These are phyloP conservation scores for Stipa capillata DNA, from an alignment of 176 grass and related monocot genomes.

Conservation along the genomic window DNA sequence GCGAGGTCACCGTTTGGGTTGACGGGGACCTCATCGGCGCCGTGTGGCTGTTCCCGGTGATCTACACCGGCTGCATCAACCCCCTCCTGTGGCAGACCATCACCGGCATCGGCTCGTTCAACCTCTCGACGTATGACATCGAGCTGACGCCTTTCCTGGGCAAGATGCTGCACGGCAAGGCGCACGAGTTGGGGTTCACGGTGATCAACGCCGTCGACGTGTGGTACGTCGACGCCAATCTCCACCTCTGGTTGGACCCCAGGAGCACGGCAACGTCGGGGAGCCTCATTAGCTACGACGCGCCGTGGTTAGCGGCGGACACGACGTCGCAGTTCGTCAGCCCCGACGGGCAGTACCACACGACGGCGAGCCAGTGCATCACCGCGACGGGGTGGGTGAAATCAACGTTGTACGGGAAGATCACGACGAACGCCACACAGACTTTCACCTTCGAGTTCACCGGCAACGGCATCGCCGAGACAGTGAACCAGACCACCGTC, in stretches of 20 bases:
- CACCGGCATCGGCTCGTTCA: background rate
- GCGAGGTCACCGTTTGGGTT: slow-evolving; percentile 41
- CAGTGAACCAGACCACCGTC: background rate
- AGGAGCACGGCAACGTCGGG: background rate
- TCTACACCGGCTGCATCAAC: background rate
- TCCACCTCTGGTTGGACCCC: background rate
- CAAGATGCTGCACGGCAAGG: background rate
- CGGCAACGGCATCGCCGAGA: background rate
- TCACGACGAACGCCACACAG: background rate
- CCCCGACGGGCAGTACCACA: no score
- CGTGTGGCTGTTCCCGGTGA: background rate
- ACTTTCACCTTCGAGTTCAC: background rate
- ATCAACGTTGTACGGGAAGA: background rate
- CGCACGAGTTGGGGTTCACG: background rate
- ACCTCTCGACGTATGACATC: background rate
- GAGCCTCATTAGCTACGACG: background rate
- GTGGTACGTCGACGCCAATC: background rate
- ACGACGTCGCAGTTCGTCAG: no score
- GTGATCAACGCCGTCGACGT: background rate
- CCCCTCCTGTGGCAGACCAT: background rate
- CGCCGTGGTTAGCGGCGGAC: background rate
- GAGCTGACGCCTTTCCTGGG: background rate
- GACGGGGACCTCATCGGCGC: slow-evolving; percentile 43
- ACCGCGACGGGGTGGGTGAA: background rate
- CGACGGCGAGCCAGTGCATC: background rate